Evolutionary conservation across 208 protist genomes (phyloP), one percentile per base, ranked within the genome.

Genomic region (Trypanosoma lewisi): DNA sequence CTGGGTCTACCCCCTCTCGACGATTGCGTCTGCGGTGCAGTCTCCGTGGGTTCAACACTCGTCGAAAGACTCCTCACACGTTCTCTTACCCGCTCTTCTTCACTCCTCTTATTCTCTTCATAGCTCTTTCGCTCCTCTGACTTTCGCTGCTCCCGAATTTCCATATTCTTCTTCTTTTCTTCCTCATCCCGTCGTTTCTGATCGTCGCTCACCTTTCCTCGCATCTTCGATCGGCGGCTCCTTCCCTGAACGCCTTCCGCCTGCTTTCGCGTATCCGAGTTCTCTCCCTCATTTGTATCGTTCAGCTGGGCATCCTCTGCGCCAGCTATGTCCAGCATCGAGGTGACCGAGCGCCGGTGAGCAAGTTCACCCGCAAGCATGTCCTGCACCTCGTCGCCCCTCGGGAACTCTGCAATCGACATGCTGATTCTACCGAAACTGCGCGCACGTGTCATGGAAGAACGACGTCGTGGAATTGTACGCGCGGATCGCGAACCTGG

Each of bases 351-450:
- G 27, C 44, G 31, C 33, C 21, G 48, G 16, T n/a, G 14, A 0
- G 37, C 7, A 33, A 67, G 52, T 14, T 28, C 52, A 59, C 17
- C 49, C 11, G 33, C 62, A 50, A 67, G 62, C 8, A 5, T 60
- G 30, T 67, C 62, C 12, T 50, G 33, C 33, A 93, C 36, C 63
- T 93, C 83, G 23, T 87, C 70, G 23, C 73, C 86, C 53, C 72
- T 60, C 4, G 86, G 86, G 54, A 93, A 78, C 42, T 83, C 79
- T 9, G 88, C 63, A 33, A 80, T 65, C 41, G 73, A 75, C 51
- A 90, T 83, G 53, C 73, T 82, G 17, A 82, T 17, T 34, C 16
- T 27, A 39, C 54, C 62, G n/a, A 33, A 14, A 52, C 60, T 47
- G 77, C 70, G 55, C 73, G 75, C 27, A 67, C 84, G 65, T 70